Evolutionary conservation across 768 basidiomycete species (phyloP).

Genomic region (Tricholoma bakamatsutake): DNA sequence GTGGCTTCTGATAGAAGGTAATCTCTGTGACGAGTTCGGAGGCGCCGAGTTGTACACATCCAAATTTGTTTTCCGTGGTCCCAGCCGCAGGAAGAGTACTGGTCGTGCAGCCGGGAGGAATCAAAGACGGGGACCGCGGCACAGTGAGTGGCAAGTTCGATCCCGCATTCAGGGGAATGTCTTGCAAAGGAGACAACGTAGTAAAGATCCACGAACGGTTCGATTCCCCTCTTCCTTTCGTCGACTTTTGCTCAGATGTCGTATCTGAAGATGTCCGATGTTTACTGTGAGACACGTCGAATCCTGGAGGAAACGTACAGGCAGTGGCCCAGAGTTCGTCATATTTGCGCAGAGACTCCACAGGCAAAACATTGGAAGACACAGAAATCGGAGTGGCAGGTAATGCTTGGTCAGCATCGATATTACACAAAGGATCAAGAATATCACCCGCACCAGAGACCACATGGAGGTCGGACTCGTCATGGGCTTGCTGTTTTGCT

Average conservation of each 20-base stretch:
- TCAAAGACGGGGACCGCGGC: not conserved
- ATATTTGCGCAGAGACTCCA: not conserved
- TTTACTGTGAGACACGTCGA: not conserved
- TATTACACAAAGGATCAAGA: not conserved
- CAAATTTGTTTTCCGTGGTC: constrained; percentile 16
- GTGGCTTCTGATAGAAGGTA: constrained; percentile 23
- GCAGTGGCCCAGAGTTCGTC: not conserved
- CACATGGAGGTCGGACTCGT: not conserved
- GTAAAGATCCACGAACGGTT: not conserved
- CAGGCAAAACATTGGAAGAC: not conserved
- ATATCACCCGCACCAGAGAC: not conserved
- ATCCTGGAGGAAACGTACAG: not conserved
- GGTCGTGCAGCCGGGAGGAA: not conserved
- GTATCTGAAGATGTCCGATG: not conserved
- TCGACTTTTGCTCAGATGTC: not conserved
- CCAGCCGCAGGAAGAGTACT: not conserved
- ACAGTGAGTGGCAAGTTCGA: not conserved
- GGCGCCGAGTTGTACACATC: constrained; percentile 21
- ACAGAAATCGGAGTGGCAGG: not conserved
- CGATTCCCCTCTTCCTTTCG: not conserved
- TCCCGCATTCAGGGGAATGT: not conserved
- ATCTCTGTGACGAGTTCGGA: constrained; percentile 23
- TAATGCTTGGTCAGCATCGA: not conserved
- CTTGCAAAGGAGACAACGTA: not conserved
- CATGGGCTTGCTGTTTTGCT: not conserved